phyloP scores from a whole-genome alignment of 495 filamentous ascomycete genomes.

The Penicillium angulare region DNA sequence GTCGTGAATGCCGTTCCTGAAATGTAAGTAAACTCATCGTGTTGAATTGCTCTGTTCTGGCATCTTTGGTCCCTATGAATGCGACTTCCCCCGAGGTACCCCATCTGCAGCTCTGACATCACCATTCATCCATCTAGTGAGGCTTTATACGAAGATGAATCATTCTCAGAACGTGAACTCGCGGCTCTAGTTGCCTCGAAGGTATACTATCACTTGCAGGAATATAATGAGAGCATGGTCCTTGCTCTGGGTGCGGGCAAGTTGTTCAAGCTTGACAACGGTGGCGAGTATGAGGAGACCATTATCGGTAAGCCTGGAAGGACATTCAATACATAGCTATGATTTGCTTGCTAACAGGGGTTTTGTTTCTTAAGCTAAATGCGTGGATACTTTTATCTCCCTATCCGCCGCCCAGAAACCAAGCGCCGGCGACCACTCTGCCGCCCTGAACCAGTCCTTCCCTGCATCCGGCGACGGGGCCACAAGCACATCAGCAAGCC shows the following conservation, averaged over 20 bases:
- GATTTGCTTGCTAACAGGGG: not conserved
- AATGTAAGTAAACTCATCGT: slow-evolving; percentile 63
- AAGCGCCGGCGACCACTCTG: slow-evolving; percentile 53
- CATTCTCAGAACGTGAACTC: slow-evolving; percentile 89
- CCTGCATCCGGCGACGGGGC: slow-evolving; percentile 57
- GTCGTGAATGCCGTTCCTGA: slow-evolving; percentile 86
- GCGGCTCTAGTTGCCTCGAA: slow-evolving; percentile 94
- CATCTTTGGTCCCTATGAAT: not conserved
- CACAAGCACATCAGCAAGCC: slow-evolving; percentile 63
- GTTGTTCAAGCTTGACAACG: slow-evolving; percentile 86
- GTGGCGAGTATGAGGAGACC: slow-evolving; percentile 97
- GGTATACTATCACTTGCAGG: slow-evolving; percentile 97
- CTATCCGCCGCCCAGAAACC: slow-evolving; percentile 70
- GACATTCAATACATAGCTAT: not conserved
- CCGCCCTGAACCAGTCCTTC: slow-evolving; percentile 74
- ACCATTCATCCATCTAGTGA: slow-evolving; percentile 58
- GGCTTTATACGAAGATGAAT: slow-evolving; percentile 94
- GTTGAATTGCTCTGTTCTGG: not conserved
- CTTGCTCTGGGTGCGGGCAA: slow-evolving; percentile 96
- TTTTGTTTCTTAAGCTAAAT: slow-evolving; percentile 61
- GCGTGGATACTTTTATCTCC: slow-evolving; percentile 95
- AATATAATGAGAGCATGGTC: slow-evolving; percentile 98
- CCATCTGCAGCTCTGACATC: slow-evolving; percentile 10
- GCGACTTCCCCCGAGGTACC: slow-evolving; percentile 3
- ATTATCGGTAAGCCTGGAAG: slow-evolving; percentile 64